A percentile compares a stretch with the other conserved stretches of the same genome.
Conservation (phyloP, 2,329 filamentous ascomycete genomes). For the Diaporthe citriasiana region DNA sequence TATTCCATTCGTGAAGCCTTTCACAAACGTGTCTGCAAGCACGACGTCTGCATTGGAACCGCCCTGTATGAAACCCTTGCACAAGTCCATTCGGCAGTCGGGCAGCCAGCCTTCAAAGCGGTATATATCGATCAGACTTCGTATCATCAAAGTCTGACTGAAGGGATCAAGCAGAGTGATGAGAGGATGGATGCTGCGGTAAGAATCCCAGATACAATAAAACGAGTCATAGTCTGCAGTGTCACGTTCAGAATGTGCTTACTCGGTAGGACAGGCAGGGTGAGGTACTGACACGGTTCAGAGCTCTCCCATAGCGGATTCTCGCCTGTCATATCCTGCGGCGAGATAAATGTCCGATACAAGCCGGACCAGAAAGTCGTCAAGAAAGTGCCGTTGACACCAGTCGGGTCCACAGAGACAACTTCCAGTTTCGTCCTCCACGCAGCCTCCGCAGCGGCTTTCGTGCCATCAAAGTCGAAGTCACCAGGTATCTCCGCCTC, state of each 20-base stretch:
- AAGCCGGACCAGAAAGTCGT: conserved; percentile 63
- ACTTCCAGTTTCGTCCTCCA: conserved; percentile 76
- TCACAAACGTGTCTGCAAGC: conserved; percentile 72
- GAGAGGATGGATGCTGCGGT: conserved; percentile 75
- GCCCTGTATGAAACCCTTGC: conserved; percentile 77
- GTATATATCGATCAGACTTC: conserved; percentile 80
- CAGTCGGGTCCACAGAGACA: conserved; percentile 54
- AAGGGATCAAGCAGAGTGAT: conserved; percentile 75
- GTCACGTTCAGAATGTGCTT: neutral
- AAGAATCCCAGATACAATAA: conserved; percentile 81
- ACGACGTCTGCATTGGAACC: conserved; percentile 79
- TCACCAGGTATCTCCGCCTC: conserved; percentile 62
- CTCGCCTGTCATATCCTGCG: conserved; percentile 81
- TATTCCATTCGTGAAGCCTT: conserved; percentile 70
- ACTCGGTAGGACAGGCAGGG: too few species aligned
- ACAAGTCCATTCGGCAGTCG: conserved; percentile 83
- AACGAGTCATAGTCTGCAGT: conserved; percentile 73
- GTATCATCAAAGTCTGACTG: conserved; percentile 73
- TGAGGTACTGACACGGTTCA: conserved; percentile 62
- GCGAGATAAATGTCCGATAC: conserved; percentile 78
- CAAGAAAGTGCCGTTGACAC: conserved; percentile 38
- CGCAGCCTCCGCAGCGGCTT: conserved; percentile 65
- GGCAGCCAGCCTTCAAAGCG: conserved; percentile 78
- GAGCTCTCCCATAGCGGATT: conserved; percentile 74
- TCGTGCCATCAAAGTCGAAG: conserved; percentile 72